Evolutionary conservation across 495 filamentous ascomycete species (phyloP).

Genomic region (Terfezia boudieri): DNA sequence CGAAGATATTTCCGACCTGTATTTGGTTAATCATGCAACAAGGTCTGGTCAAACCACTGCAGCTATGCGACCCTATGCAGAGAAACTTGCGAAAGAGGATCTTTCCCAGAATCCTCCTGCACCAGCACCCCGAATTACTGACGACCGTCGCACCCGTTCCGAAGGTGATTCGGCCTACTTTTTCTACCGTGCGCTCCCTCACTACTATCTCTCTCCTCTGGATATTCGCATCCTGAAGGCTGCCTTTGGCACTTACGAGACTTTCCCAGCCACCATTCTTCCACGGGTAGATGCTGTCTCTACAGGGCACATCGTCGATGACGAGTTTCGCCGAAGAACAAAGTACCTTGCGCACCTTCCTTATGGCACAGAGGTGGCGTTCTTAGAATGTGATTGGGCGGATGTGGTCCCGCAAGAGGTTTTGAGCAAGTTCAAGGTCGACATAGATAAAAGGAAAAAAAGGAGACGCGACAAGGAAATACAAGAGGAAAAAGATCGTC

Average conservation of each 20-base stretch:
- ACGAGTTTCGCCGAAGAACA: slow-evolving; percentile 60
- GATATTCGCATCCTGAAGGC: slow-evolving; percentile 90
- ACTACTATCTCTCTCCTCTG: slow-evolving; percentile 80
- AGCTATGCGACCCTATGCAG: neutral
- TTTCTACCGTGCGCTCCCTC: slow-evolving; percentile 77
- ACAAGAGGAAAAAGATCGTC: slow-evolving; percentile 72
- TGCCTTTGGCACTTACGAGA: slow-evolving; percentile 61
- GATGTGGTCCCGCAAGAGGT: slow-evolving; percentile 61
- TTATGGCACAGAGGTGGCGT: slow-evolving; percentile 77
- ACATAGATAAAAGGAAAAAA: slow-evolving; percentile 59
- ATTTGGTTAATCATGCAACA: slow-evolving; percentile 27
- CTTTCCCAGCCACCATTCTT: slow-evolving; percentile 73
- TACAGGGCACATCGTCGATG: slow-evolving; percentile 75
- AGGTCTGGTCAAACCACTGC: slow-evolving; percentile 23
- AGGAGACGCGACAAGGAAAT: slow-evolving; percentile 67
- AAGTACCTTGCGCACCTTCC: slow-evolving; percentile 87
- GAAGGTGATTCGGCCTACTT: slow-evolving; percentile 32
- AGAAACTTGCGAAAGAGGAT: neutral
- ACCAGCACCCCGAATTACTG: neutral
- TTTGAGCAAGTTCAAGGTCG: slow-evolving; percentile 44
- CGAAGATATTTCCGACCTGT: slow-evolving; percentile 32
- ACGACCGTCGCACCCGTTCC: neutral
- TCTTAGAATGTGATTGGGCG: slow-evolving; percentile 93
- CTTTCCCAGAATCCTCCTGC: neutral
- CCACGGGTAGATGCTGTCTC: slow-evolving; percentile 83